Conservation (phyloP, 768 basidiomycete species). For the Boletus rex-veris region DNA sequence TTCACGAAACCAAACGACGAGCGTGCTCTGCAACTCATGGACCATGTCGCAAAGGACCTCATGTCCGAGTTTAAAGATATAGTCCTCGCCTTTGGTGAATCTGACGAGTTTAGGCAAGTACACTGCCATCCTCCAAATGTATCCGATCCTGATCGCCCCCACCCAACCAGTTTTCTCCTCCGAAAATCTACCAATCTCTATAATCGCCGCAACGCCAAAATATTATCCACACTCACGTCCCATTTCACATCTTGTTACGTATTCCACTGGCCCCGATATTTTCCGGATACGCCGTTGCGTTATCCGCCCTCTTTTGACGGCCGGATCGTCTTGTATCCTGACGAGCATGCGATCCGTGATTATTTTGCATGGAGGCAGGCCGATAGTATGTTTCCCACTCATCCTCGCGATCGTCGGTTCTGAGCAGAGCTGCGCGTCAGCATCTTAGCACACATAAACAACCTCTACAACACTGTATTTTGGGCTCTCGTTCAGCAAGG, state of each 20-base stretch:
- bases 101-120: conserved; percentile 89
- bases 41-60: conserved; percentile 75
- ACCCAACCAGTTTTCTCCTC: conserved; percentile 71
- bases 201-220: conserved; percentile 84
- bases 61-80: conserved; percentile 86
- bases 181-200: conserved; percentile 72
- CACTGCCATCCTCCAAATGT: background rate
- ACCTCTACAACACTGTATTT: conserved; percentile 93
- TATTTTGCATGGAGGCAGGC: conserved; percentile 97
- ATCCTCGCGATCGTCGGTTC: background rate
- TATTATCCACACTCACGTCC: conserved; percentile 77
- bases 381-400: conserved; percentile 65
- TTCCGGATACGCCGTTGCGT: conserved; percentile 64
- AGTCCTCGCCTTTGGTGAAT: conserved; percentile 89
- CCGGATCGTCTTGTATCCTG: conserved; percentile 79
- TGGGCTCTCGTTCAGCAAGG: conserved; percentile 90
- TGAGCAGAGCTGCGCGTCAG: conserved; percentile 18
- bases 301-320: conserved; percentile 95
- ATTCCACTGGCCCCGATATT: conserved; percentile 77
- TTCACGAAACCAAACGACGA: conserved; percentile 92
- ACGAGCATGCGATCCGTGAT: conserved; percentile 68
- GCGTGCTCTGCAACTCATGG: conserved; percentile 87
- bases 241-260: conserved; percentile 90
- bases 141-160: background rate
- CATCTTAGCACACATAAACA: conserved; percentile 88